Percentiles rank a stretch among this genome's conserved stretches.
phyloP scores from a whole-genome alignment of 805 yeast species.

The Wickerhamiella siamensis region DNA sequence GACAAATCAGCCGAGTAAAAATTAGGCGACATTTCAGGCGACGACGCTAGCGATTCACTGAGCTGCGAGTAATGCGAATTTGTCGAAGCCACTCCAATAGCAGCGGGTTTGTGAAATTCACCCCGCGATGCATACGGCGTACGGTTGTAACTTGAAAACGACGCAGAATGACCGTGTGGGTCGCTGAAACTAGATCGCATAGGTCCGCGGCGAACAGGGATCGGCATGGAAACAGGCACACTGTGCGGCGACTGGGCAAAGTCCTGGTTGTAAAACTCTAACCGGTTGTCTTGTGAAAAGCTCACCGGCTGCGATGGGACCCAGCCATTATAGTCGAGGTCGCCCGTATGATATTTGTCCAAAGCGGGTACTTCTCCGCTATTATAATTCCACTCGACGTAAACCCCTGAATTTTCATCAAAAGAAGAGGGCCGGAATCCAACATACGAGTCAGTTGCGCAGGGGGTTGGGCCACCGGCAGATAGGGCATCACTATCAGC shows the following conservation, averaged over 20 bases:
- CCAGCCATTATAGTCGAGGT: neutral
- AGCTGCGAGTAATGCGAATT: too few species aligned
- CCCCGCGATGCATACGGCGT: neutral
- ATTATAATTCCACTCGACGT: neutral
- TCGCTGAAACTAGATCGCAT: neutral
- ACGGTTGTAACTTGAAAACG: neutral
- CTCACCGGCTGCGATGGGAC: neutral
- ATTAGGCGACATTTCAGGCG: neutral
- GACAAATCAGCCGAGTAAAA: neutral
- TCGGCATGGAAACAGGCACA: neutral
- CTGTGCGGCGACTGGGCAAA: neutral
- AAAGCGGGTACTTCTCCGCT: neutral
- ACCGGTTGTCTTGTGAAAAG: too few species aligned
- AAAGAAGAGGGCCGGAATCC: neutral
- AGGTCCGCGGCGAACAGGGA: neutral
- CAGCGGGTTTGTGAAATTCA: neutral
- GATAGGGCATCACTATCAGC: neutral
- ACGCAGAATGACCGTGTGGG: neutral
- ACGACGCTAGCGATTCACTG: too few species aligned
- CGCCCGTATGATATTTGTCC: neutral
- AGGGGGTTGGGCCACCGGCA: neutral
- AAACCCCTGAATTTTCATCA: neutral
- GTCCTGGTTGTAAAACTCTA: too few species aligned
- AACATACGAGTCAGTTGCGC: constrained; percentile 1
- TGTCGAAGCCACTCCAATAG: neutral